These are phyloP conservation scores for Trypanosoma rangeli DNA, from an alignment of 208 protist species.

Conservation along the genomic window DNA sequence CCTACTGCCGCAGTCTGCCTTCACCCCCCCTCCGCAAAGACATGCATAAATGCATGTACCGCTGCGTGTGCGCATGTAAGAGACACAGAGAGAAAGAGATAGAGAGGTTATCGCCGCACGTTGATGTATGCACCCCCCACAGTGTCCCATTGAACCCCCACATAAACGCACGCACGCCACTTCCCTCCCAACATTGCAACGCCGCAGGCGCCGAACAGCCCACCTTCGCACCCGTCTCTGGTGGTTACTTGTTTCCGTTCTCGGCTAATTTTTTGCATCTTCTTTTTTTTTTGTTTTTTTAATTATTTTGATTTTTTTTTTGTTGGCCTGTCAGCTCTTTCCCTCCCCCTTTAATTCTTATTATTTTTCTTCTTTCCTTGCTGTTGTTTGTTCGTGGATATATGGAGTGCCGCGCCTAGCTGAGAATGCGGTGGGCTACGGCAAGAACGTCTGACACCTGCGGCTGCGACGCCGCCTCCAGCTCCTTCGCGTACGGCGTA, in stretches of 20 bases:
- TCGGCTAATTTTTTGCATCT: neutral
- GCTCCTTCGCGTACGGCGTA: slow-evolving; percentile 96
- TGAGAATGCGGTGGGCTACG: slow-evolving; percentile 74
- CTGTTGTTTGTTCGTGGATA: slow-evolving; percentile 1
- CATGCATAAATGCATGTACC: neutral
- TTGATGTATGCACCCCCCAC: too few relatives aligned
- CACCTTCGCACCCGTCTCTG: too few relatives aligned
- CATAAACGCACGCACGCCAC: neutral
- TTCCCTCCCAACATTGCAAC: too few relatives aligned
- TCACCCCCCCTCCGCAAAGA: too few relatives aligned
- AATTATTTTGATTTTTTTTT: too few relatives aligned
- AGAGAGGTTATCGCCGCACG: neutral
- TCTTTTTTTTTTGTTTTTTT: neutral
- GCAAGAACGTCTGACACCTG: slow-evolving; percentile 80
- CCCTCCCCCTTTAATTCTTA: neutral
- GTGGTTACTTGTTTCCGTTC: too few relatives aligned
- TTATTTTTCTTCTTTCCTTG: neutral
- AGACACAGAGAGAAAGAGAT: slow-evolving; percentile 5
- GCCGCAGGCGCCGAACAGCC: too few relatives aligned
- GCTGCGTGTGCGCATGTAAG: neutral
- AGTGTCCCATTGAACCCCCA: neutral
- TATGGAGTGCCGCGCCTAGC: slow-evolving; percentile 28
- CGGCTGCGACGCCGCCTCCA: slow-evolving; percentile 91
- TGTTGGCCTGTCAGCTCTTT: too few relatives aligned
- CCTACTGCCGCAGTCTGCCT: too few relatives aligned